phyloP scores from a whole-genome alignment of 2,329 filamentous ascomycete genomes.

The Aspergillus sp. region DNA sequence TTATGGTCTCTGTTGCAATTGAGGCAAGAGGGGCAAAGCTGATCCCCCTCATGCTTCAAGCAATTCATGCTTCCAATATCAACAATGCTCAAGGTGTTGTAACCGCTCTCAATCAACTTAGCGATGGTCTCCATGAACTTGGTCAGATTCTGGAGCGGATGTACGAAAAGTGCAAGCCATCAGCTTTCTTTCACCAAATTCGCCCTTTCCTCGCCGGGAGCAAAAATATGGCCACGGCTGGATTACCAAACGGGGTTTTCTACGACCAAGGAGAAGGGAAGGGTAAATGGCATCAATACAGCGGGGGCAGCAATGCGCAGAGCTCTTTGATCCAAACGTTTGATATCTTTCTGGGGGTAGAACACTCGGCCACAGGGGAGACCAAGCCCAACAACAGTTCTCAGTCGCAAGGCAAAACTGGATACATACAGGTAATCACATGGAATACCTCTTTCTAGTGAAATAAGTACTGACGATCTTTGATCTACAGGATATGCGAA shows the following conservation, averaged over 20 bases:
- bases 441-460: neutral
- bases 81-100: constrained; percentile 35
- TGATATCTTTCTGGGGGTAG: constrained; percentile 49
- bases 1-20: constrained; percentile 49
- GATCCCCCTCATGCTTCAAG: constrained; percentile 42
- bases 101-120: constrained; percentile 36
- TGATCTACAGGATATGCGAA: constrained; percentile 44
- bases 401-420: constrained; percentile 13
- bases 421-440: constrained; percentile 25
- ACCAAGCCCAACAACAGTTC: constrained; percentile 16
- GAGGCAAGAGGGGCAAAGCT: constrained; percentile 19
- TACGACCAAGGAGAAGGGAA: constrained; percentile 47
- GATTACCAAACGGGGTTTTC: constrained; percentile 48
- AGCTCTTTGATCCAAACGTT: constrained; percentile 52
- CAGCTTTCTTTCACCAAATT: constrained; percentile 50
- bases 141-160: constrained; percentile 43
- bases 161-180: constrained; percentile 46
- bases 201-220: constrained; percentile 49
- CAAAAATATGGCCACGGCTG: constrained; percentile 50
- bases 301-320: constrained; percentile 53
- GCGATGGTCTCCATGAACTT: constrained; percentile 39
- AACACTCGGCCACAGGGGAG: constrained; percentile 39
- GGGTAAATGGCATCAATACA: constrained; percentile 47
- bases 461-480: constrained; percentile 2
- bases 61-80: constrained; percentile 40